Conservation (phyloP, 176 grass and related monocot species). For the Oropetium thomaeum region DNA sequence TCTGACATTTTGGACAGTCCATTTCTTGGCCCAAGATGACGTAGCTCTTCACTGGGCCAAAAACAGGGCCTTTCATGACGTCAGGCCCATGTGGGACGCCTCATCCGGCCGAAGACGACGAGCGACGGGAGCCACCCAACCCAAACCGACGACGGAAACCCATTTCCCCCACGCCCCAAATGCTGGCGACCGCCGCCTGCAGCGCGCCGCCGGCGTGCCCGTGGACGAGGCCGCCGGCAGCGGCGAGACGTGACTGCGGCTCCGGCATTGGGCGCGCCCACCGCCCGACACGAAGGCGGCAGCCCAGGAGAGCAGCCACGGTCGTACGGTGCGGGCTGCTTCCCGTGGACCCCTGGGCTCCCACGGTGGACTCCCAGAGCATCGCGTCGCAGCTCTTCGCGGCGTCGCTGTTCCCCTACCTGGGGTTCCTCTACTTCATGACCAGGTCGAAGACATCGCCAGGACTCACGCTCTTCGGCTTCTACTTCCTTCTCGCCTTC, state of each 20-base stretch:
- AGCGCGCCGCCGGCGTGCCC: constrained; percentile 25
- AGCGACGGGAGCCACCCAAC: constrained; percentile 9
- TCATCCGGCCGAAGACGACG: background rate
- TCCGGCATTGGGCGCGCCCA: background rate
- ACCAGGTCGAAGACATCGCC: constrained; percentile 79
- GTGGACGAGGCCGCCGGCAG: background rate
- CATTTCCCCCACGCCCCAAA: constrained; percentile 16
- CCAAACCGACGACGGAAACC: too few species aligned
- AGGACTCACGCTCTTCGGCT: constrained; percentile 84
- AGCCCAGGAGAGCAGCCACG: background rate
- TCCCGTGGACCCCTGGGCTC: constrained; percentile 88
- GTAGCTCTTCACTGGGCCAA: background rate
- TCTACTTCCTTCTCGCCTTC: constrained; percentile 92
- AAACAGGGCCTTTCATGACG: too few species aligned
- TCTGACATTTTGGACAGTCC: background rate
- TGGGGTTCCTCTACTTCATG: constrained; percentile 92
- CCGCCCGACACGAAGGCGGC: background rate
- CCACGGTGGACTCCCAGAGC: constrained; percentile 76
- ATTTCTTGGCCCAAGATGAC: background rate
- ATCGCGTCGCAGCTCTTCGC: constrained; percentile 91
- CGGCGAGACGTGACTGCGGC: background rate
- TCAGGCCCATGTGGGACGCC: background rate
- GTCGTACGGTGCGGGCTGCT: constrained; percentile 52
- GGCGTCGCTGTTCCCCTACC: constrained; percentile 85
- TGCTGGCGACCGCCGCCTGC: constrained; percentile 28